Conservation (phyloP, 352 stramenopile genomes). For the Globisporangium irregulare region DNA sequence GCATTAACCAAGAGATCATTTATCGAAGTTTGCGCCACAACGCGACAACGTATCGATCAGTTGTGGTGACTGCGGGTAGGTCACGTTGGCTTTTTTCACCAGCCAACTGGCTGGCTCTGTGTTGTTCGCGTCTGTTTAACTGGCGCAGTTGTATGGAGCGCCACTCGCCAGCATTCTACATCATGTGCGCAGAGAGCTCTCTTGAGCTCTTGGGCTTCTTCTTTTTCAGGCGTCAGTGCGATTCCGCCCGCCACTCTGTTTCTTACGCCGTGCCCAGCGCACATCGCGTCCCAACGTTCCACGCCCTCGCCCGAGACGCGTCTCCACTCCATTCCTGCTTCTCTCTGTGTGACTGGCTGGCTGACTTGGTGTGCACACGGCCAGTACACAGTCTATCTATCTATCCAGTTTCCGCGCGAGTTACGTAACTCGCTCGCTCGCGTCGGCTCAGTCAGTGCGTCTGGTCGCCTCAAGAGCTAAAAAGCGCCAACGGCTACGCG, state of each 20-base stretch:
- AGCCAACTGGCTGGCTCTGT: not conserved
- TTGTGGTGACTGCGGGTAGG: not conserved
- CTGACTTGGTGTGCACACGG: not conserved
- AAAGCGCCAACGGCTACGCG: not conserved
- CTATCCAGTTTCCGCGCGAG: not conserved
- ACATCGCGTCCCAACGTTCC: not conserved
- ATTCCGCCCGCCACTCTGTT: not conserved
- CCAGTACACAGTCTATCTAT: not conserved
- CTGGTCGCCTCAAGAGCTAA: not conserved
- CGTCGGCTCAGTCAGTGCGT: not conserved
- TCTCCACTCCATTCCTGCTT: not conserved
- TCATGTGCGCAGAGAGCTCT: not conserved
- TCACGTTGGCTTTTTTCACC: not conserved
- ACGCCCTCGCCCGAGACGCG: constrained; percentile 3
- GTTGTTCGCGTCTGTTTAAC: not conserved
- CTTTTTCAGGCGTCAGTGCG: not conserved
- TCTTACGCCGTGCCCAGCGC: constrained; percentile 7
- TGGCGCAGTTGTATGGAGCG: not conserved
- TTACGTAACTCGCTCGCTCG: not conserved
- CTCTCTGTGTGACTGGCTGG: not conserved
- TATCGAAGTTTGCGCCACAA: not conserved
- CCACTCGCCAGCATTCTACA: not conserved
- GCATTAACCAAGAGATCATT: not conserved
- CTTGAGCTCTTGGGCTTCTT: not conserved
- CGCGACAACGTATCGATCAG: not conserved